Evolutionary conservation across 345 rosid genomes (phyloP), one percentile per base, ranked within the genome.

Genomic region (Murraya koenigii): DNA sequence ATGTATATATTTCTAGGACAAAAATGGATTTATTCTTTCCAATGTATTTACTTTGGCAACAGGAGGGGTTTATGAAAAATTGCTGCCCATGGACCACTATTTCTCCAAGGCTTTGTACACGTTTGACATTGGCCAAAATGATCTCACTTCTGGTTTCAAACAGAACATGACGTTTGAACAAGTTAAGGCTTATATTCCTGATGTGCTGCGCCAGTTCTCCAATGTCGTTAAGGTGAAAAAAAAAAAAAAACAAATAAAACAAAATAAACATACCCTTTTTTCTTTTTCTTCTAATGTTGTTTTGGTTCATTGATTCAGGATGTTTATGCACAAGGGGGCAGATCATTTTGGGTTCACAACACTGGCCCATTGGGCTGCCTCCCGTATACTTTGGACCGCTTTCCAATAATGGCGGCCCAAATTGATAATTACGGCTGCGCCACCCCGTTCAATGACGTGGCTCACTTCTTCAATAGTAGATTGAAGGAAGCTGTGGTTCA

Each of bases 291-390:
- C 49, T 19, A 25, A 28, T 28, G 19, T 15, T 25, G 58, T 25
- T 25, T 49, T 1, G 26, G 6, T 22, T 9, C 15, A 8, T 33
- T 15, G 5, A 17, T 61, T 49, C 86, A 90, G 96, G 30, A 83
- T 25, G 68, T 87, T 58, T 91, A 91, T 71, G 81, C 62, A 49
- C 83, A 80, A 84, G 97, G 96, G 71, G 97, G 94, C 41, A 88
- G 95, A 72, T 80, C 85, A 59, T 93, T 94, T 54, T 93, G 92
- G 95, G 82, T 93, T 54, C 98, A 91, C 79, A 94, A 89, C 72
- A 90, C 97, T 5, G 97, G 88, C 17, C 97, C 97, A 4, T 72
- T 90, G 4, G 97, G 97, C 4, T 93, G 97, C 77, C 76, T 88
- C 20, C 87, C 93, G 1, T 93, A 89, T 59, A 79, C 85, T 4